phyloP scores from a whole-genome alignment of 2,329 filamentous ascomycete genomes.

The Diaporthe citriasiana region DNA sequence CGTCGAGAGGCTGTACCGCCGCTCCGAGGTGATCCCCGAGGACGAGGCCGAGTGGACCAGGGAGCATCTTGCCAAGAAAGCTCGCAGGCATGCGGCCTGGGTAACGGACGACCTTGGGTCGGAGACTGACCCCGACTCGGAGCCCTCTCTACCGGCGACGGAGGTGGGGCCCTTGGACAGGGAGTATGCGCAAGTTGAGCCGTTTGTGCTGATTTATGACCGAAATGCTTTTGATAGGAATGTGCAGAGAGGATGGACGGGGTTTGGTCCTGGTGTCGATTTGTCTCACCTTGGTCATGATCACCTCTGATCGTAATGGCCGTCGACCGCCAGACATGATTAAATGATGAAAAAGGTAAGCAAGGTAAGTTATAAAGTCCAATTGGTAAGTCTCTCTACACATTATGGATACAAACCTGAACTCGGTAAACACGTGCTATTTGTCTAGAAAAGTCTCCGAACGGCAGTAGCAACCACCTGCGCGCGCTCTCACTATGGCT shows the following conservation, averaged over 20 bases:
- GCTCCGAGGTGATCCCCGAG: background rate
- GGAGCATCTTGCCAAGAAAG: no score
- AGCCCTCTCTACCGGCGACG: background rate
- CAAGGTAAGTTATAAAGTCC: background rate
- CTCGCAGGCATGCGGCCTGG: background rate
- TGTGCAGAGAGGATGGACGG: conserved; percentile 10
- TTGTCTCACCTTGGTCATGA: background rate
- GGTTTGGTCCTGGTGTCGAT: background rate
- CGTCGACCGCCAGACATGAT: background rate
- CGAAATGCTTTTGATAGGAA: conserved; percentile 25
- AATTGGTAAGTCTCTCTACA: background rate
- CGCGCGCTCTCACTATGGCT: no score
- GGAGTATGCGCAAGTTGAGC: background rate
- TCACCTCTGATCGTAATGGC: background rate
- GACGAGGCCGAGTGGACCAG: background rate
- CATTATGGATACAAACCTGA: no score
- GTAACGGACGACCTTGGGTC: background rate
- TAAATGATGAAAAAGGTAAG: background rate
- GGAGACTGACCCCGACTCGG: background rate
- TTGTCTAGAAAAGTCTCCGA: no score
- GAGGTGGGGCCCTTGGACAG: background rate
- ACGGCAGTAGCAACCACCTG: no score
- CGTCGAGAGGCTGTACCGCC: background rate
- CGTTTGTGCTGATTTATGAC: conserved; percentile 11
- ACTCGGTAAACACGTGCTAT: no score